phyloP scores from a whole-genome alignment of 148 eudicot species.

The Oxyria digyna region DNA sequence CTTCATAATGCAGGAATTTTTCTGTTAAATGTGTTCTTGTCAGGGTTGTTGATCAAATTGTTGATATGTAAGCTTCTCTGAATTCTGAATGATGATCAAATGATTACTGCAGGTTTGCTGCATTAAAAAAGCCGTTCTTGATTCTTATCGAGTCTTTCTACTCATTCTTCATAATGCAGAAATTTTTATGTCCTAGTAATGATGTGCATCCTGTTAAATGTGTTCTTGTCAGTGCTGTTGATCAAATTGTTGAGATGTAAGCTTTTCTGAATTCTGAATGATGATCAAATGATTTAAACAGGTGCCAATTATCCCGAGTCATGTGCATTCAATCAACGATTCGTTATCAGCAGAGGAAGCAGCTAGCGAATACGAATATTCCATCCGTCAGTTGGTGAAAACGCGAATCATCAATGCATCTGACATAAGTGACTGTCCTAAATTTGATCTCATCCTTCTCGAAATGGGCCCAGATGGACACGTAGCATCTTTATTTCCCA shows the following conservation, averaged over 20 bases:
- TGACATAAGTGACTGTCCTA: conserved; percentile 71
- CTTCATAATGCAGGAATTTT: not conserved
- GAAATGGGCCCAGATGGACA: conserved; percentile 95
- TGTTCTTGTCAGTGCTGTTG: no score
- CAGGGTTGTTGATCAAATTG: no score
- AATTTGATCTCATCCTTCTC: conserved; percentile 79
- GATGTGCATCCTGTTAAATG: not conserved
- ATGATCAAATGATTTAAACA: conserved; percentile 15
- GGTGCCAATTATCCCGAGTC: conserved; percentile 75
- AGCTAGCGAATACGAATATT: conserved; percentile 70
- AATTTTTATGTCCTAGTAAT: not conserved
- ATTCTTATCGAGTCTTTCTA: not conserved
- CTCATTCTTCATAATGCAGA: not conserved
- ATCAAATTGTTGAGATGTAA: no score
- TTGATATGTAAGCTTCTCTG: no score
- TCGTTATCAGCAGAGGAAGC: conserved; percentile 75
- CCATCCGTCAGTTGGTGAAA: conserved; percentile 71
- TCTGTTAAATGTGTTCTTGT: no score
- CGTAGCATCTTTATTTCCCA: conserved; percentile 78
- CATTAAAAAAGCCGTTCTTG: not conserved
- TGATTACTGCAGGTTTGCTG: conserved; percentile 32
- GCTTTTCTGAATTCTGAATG: no score
- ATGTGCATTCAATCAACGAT: conserved; percentile 75
- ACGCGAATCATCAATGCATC: conserved; percentile 64
- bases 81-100: not conserved